These are phyloP conservation scores for Irpex rosettiformis DNA, from an alignment of 1,284 basidiomycete species.

Conservation along the genomic window DNA sequence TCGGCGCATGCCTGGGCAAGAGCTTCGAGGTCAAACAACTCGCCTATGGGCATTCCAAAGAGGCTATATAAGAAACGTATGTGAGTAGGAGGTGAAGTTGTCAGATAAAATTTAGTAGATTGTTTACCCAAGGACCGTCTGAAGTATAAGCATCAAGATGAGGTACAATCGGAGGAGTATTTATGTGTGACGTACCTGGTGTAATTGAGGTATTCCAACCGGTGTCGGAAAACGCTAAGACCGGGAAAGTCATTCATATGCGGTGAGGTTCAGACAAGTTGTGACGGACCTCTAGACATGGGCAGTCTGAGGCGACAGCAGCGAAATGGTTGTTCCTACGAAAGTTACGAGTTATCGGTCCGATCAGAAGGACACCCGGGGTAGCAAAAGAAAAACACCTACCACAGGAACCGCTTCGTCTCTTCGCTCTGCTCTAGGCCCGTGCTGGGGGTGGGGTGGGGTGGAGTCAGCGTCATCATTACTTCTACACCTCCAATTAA, in stretches of 20 bases:
- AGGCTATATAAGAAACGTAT: slow-evolving; percentile 29
- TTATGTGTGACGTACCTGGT: slow-evolving; percentile 47
- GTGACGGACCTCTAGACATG: slow-evolving; percentile 56
- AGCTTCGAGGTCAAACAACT: slow-evolving; percentile 67
- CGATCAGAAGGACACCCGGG: too few relatives aligned
- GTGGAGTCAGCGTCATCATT: too few relatives aligned
- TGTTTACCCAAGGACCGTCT: slow-evolving; percentile 61
- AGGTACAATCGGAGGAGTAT: background rate
- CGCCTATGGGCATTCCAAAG: slow-evolving; percentile 73
- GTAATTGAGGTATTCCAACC: slow-evolving; percentile 43
- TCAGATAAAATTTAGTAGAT: background rate
- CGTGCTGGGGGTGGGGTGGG: too few relatives aligned
- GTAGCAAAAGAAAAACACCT: background rate
- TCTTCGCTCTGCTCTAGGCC: slow-evolving; percentile 68
- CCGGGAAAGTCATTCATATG: background rate
- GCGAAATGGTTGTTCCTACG: slow-evolving; percentile 78
- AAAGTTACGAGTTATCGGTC: background rate
- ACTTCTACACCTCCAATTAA: background rate
- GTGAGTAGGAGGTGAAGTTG: background rate
- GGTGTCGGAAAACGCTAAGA: slow-evolving; percentile 55
- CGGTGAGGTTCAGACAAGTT: background rate
- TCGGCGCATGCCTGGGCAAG: slow-evolving; percentile 54
- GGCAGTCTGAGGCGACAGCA: slow-evolving; percentile 70
- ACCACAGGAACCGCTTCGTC: slow-evolving; percentile 74
- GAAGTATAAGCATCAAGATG: background rate